A percentile compares a stretch with the other conserved stretches of the same genome.
phyloP scores from a whole-genome alignment of 495 filamentous ascomycete species.

The Talaromyces adpressus region DNA sequence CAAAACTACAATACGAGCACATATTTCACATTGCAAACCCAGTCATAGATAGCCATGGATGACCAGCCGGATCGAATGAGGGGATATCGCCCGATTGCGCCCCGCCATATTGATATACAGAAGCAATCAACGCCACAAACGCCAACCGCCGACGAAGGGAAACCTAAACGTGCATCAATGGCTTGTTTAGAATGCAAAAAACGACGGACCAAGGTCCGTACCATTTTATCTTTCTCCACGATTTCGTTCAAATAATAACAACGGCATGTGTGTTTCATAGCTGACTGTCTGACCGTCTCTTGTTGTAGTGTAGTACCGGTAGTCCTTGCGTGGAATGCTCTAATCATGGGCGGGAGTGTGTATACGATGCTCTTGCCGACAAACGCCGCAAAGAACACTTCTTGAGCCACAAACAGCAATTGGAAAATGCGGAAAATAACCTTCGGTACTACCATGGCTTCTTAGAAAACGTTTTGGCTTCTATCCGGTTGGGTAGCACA shows the following conservation, averaged over 20 bases:
- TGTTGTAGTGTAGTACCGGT: constrained; percentile 24
- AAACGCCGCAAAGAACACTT: constrained; percentile 35
- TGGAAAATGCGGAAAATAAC: constrained; percentile 22
- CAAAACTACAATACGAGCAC: neutral
- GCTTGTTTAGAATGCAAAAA: constrained; percentile 37
- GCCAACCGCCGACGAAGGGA: constrained; percentile 22
- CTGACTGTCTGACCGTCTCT: neutral
- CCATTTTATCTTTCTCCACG: neutral
- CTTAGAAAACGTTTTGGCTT: constrained; percentile 21
- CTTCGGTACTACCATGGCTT: constrained; percentile 22
- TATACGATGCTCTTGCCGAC: constrained; percentile 32
- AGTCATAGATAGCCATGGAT: neutral
- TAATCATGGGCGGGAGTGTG: constrained; percentile 27
- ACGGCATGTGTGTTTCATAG: neutral
- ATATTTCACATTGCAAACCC: neutral
- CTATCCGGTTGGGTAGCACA: constrained; percentile 20
- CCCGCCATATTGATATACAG: constrained; percentile 3
- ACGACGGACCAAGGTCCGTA: constrained; percentile 33
- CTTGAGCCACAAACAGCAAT: neutral
- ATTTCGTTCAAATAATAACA: neutral
- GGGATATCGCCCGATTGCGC: constrained; percentile 4
- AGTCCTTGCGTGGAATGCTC: constrained; percentile 30
- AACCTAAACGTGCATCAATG: constrained; percentile 33
- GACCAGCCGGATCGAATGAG: neutral
- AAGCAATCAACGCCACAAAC: neutral